Percentiles rank a stretch among this genome's conserved stretches.
Conservation (phyloP, 495 filamentous ascomycete species). For the Thozetella sp. region DNA sequence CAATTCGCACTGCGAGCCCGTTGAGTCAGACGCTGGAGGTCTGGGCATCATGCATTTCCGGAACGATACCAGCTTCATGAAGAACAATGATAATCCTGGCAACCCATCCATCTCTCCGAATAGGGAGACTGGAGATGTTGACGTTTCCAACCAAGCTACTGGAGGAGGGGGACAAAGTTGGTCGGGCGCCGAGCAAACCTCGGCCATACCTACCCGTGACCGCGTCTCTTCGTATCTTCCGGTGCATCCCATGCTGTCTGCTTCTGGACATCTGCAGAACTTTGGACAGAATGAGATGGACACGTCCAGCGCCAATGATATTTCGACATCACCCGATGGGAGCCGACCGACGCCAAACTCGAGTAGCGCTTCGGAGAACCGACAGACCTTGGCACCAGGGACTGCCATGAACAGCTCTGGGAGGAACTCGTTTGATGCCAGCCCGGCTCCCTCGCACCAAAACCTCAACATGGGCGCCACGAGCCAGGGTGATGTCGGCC, state of each 20-base stretch:
- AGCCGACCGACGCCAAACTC: constrained; percentile 53
- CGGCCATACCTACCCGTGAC: constrained; percentile 28
- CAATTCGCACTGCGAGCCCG: not conserved
- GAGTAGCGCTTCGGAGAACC: constrained; percentile 44
- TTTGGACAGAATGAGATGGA: constrained; percentile 17
- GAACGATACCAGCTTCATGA: constrained; percentile 22
- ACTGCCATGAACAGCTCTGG: constrained; percentile 22
- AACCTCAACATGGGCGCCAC: constrained; percentile 23
- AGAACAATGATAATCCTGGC: constrained; percentile 25
- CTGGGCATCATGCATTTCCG: constrained; percentile 8
- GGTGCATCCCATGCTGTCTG: constrained; percentile 26
- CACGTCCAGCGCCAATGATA: constrained; percentile 29
- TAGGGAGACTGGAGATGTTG: constrained; percentile 24
- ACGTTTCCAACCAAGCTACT: constrained; percentile 18
- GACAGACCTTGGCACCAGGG: constrained; percentile 24
- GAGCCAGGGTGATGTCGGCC: constrained; percentile 28
- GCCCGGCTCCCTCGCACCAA: constrained; percentile 38
- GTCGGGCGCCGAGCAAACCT: constrained; percentile 30
- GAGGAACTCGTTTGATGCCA: constrained; percentile 47
- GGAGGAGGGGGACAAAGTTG: constrained; percentile 22
- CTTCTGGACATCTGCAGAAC: constrained; percentile 20
- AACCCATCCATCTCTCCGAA: constrained; percentile 21
- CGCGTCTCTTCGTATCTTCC: constrained; percentile 24
- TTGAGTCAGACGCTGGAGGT: constrained; percentile 15
- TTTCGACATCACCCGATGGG: constrained; percentile 35